Percentiles rank a stretch among this genome's conserved stretches.
Evolutionary conservation across 352 stramenopile species (phyloP).

Genomic region (Phytopythium oedochilum): DNA sequence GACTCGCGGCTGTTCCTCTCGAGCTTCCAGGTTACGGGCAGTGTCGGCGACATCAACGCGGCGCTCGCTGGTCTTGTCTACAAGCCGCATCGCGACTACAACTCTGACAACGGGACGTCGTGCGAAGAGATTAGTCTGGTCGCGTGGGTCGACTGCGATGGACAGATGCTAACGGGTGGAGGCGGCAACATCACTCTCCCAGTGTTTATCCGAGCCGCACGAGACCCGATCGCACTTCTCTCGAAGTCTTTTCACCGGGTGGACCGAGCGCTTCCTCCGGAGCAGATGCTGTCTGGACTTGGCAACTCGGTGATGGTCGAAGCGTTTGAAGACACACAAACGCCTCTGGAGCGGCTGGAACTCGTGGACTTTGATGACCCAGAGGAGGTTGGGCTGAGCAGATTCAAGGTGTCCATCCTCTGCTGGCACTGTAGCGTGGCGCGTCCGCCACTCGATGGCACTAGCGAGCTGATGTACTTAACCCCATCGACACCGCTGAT

Average conservation of each 20-base stretch:
- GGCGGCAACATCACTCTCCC: conserved; percentile 10
- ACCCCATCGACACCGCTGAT: neutral
- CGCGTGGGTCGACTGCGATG: conserved; percentile 3
- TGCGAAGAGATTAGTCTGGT: conserved; percentile 29
- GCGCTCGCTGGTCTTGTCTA: conserved; percentile 54
- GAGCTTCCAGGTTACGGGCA: conserved; percentile 21
- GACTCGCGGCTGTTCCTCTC: conserved; percentile 44
- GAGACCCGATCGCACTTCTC: conserved; percentile 26
- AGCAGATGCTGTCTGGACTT: neutral
- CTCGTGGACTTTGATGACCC: conserved; percentile 18
- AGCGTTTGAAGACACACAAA: conserved; percentile 28
- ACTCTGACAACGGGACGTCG: conserved; percentile 28
- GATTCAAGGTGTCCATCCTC: conserved; percentile 32
- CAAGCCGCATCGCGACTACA: conserved; percentile 40
- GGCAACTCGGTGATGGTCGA: conserved; percentile 13
- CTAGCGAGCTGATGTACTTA: neutral
- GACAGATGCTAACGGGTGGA: neutral
- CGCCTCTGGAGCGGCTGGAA: conserved; percentile 9
- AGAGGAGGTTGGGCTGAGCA: conserved; percentile 7
- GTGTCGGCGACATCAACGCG: conserved; percentile 33
- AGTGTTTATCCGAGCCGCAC: conserved; percentile 24
- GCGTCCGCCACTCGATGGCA: neutral
- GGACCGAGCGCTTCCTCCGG: neutral
- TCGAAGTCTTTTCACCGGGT: conserved; percentile 26
- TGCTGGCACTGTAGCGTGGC: conserved; percentile 33